Evolutionary conservation across 2,329 filamentous ascomycete species (phyloP), one percentile per base, ranked within the genome.

Genomic region (Paraconiothyrium sp.): DNA sequence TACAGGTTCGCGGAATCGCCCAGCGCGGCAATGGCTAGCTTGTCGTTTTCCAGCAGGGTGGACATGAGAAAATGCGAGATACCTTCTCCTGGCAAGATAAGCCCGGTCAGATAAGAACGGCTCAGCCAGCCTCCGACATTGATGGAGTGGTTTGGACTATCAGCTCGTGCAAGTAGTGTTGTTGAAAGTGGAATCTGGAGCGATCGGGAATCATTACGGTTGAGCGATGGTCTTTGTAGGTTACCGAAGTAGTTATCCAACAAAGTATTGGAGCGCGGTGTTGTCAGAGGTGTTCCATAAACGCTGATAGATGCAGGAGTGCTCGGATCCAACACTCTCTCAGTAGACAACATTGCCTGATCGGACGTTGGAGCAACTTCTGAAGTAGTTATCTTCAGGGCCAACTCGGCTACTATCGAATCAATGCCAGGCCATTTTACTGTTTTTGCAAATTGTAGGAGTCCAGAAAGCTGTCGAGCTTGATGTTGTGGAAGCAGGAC

Each of bases 61-160:
- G 82, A 82, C 37, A 88, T 84, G n/a, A 88, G 76, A 30, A 87
- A 79, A 59, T 87, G 83, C 43, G 80, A 82, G 22, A 85, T 83
- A 4, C 80, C 71, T 66, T 86, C 83, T 4, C 86, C 86, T 0
- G 86, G 85, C 41, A 87, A 71, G 1, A 87, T 78, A 24, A 88
- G 74, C 0, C 85, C 85, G 1, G 84, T 84, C 0, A 88, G 76
- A 78, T 84, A 88, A 8, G 83, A 83, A 32, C 84, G 81, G 55
- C 84, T 86, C 3, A 87, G 78, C 85, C 85, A 88, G 10, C 85
- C 84, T 39, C 83, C 79, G 32, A 81, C 73, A 27, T 81, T 76
- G 43, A 69, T 16, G 7, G 62, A 39, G 32, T 70, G 62, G 8
- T 66, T 60, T 55, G 70, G 57, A 49, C 54, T 62, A 37, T 69